A percentile compares a stretch with the other conserved stretches of the same genome.
These are phyloP conservation scores for Sordaria brevicollis DNA, from an alignment of 495 filamentous ascomycete species.

Conservation along the genomic window DNA sequence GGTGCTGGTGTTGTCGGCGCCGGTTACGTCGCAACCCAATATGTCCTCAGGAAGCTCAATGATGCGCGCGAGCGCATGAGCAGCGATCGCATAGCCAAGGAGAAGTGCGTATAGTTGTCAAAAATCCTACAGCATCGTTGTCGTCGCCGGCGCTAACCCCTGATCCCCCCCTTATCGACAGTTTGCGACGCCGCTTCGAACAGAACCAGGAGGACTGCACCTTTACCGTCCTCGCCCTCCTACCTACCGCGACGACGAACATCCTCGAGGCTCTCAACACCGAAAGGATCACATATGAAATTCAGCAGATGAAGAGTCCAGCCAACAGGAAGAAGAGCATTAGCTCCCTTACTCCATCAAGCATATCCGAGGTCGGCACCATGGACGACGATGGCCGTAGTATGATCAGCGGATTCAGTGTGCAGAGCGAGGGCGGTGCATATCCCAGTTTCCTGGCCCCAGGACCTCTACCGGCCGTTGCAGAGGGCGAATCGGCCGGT, in stretches of 20 bases:
- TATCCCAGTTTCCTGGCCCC: constrained; percentile 58
- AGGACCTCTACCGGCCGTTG: constrained; percentile 22
- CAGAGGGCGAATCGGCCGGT: constrained; percentile 28
- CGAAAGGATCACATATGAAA: constrained; percentile 77
- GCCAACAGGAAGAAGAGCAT: constrained; percentile 54
- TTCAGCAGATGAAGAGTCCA: constrained; percentile 81
- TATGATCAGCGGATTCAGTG: constrained; percentile 44
- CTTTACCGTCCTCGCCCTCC: constrained; percentile 89
- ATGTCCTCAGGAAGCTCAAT: constrained; percentile 79
- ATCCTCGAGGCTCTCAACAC: constrained; percentile 82
- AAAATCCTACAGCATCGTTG: not conserved
- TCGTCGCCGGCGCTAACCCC: constrained; percentile 4
- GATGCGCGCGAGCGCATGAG: constrained; percentile 93
- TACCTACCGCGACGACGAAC: constrained; percentile 82
- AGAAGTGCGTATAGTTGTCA: constrained; percentile 58
- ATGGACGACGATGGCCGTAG: constrained; percentile 76
- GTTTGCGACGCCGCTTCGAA: constrained; percentile 88
- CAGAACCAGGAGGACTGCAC: constrained; percentile 99
- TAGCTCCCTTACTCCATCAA: constrained; percentile 54
- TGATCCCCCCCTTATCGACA: constrained; percentile 22
- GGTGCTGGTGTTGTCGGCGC: constrained; percentile 77
- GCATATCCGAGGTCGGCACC: constrained; percentile 41
- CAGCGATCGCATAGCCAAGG: constrained; percentile 85
- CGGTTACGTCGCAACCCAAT: constrained; percentile 86
- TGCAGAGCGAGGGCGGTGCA: constrained; percentile 66